Evolutionary conservation across 1,284 basidiomycete genomes (phyloP).

Genomic region (Trametes pubescens): DNA sequence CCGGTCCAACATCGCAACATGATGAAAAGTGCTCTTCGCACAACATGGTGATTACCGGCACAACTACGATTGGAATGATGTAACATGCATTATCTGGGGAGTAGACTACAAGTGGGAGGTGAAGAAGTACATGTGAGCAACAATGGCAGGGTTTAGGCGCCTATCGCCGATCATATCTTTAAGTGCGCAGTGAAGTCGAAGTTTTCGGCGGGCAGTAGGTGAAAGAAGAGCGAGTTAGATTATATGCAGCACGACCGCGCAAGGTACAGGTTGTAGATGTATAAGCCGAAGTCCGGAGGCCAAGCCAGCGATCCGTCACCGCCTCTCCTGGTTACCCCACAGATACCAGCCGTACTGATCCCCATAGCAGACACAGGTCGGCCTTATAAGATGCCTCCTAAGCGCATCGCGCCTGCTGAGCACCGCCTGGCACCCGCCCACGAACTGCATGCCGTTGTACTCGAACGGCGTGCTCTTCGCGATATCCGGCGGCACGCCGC

Average conservation of each 20-base stretch:
- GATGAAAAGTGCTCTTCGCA: too few relatives aligned
- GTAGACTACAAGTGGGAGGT: too few relatives aligned
- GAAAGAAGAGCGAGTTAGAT: too few relatives aligned
- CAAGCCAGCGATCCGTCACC: neutral
- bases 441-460: slow-evolving; percentile 48
- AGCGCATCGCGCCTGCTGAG: slow-evolving; percentile 67
- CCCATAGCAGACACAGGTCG: slow-evolving; percentile 50
- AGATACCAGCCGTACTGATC: slow-evolving; percentile 24
- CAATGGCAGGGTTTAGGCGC: too few relatives aligned
- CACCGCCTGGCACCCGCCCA: slow-evolving; percentile 58
- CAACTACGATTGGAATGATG: too few relatives aligned
- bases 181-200: too few relatives aligned
- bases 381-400: slow-evolving; percentile 60
- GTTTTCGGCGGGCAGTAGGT: too few relatives aligned
- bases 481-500: slow-evolving; percentile 27
- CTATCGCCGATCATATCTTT: too few relatives aligned
- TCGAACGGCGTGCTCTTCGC: slow-evolving; percentile 46
- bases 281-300: neutral
- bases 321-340: slow-evolving; percentile 10
- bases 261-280: neutral
- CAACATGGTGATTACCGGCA: neutral
- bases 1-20: too few relatives aligned
- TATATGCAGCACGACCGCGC: too few relatives aligned
- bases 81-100: too few relatives aligned
- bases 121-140: too few relatives aligned